Evolutionary conservation across 2,329 filamentous ascomycete species (phyloP), one percentile per base, ranked within the genome.

Genomic region (Diaporthe sp.): DNA sequence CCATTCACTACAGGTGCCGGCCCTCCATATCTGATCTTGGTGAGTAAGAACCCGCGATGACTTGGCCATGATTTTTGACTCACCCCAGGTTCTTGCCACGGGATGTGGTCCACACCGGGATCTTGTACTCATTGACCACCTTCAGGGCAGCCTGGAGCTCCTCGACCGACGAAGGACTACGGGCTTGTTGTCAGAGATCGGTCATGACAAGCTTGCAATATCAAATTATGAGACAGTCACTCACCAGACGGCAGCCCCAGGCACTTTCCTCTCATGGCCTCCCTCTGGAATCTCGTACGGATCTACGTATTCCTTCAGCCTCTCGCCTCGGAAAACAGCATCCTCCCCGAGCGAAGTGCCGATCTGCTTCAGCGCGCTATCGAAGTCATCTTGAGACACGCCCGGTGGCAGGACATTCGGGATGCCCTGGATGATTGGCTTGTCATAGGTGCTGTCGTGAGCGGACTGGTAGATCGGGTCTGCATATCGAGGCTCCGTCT

Each of bases 1-100:
- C 86, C 87, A 2, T 82, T 84, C 19, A 87, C 82, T 9, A 85
- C 79, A 0, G 86, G 87, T 0, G 86, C 86, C 2, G 87, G 84
- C 5, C 87, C 87, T 17, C 87, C 87, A 73, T 89, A 89, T 15
- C 85, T 84, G n/a, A 10, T 30, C n/a, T 8, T 10, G 4, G 42
- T 71, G 28, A 75, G 38, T n/a, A 71, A 60, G 3, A 12, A 4
- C 19, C 25, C 10, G 7, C 17, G 12, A 17, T 7, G 8, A 15
- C 2, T 19, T 12, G 17, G 5, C 30, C 8, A 10, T 9, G 40
- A 7, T 9, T 40, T 3, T 4, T n/a, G 0, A 57, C 77, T 75
- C 77, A 85, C 82, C 87, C 86, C 4, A 87, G 77, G 76, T 89
- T 89, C 28, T 86, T 82, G 9, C 85, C 86, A 13, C 79, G 71